Base-by-base conservation (phyloP, 805 yeast genomes). In the Ogataea philodendri region DNA sequence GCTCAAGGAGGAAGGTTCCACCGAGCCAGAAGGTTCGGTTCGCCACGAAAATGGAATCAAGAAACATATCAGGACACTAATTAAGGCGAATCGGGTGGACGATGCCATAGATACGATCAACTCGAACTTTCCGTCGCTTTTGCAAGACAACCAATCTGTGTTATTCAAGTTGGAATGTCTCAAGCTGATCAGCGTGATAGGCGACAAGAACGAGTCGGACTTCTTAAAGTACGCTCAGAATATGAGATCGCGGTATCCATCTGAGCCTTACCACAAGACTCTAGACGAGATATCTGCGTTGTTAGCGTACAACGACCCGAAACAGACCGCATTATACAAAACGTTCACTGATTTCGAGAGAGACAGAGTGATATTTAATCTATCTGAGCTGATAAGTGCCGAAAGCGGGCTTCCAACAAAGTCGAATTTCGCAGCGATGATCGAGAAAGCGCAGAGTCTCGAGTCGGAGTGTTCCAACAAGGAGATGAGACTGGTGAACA, bases 251-350 rank as follows among this genome's bases (percentile, higher is more conserved):
- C 41, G 53, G 16, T 71, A 57, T 39, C 51, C 47, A 9, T 39
- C 51, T 3, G 57, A 63, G n/a, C 28, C 36, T 1, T 62, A 64
- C 25, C 61, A 58, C 19, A 56, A 59, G 6, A 59, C 61, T 40
- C 48, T 79, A 19, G 61, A 65, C 24, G 70, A 72, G 26, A 61
- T 77, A 0, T 72, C 76, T 6, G 62, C 75, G 3, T 53, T 79
- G 18, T 51, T 78, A 29, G 78, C 81, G 3, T 78, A 69, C 43
- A 67, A 68, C 7, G 62, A 76, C 34, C 81, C 81, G 1, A 38
- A 41, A 26, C 40, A 51, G 4, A 53, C 69, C 4, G 54, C 51
- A 20, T 63, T 62, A 28, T 67, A 70, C 11, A 55, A 59, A 31
- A 44, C 63, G 20, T 51, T 71, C 22, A 60, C 60, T 17, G 51